Evolutionary conservation across 345 rosid species (phyloP), one percentile per base, ranked within the genome.

Genomic region (Adansonia digitata): DNA sequence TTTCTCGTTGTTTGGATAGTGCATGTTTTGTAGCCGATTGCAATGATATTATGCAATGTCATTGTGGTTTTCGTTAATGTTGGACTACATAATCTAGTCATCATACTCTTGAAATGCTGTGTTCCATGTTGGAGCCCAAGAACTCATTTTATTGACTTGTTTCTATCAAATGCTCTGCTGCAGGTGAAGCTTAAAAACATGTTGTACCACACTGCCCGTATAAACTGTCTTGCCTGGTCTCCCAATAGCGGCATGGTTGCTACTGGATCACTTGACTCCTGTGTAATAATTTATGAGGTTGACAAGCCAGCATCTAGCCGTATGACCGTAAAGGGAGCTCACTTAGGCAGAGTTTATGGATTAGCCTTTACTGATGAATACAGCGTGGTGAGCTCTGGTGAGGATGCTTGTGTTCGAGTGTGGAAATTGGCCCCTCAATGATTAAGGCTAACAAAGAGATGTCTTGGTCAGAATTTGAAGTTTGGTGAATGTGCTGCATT

Each of bases 211-310:
- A 84, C 86, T 51, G 93, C 93, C 63, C 88, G 94, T 61, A 85
- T 88, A 80, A 91, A 88, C 81, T 85, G 89, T 79, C 85, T 91
- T 72, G 89, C 90, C 34, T 89, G 93, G 97, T 91, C 97, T 77
- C 92, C 97, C 5, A 82, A 83, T 77, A 88, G 84, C 85, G 81
- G 31, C 49, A 84, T 88, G 88, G 87, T 89, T 43, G 93, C 92
- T 45, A 91, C 91, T 9, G 92, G 92, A 57, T 88, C 97, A 4
- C 85, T 91, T 13, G 97, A 91, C 83, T 88, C 92, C 4, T 83
- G 83, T 52, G 87, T 91, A 64, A 88, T 91, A 76, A 82, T 91
- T 53, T 89, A 91, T 56, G 91, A 86, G 82, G 75, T 91, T 61
- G 91, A 83, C 71, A 86, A 91, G 80, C 92, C 88, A 24, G 89